Conservation (phyloP, 1,284 basidiomycete genomes). For the Exobasidium rhododendri region DNA sequence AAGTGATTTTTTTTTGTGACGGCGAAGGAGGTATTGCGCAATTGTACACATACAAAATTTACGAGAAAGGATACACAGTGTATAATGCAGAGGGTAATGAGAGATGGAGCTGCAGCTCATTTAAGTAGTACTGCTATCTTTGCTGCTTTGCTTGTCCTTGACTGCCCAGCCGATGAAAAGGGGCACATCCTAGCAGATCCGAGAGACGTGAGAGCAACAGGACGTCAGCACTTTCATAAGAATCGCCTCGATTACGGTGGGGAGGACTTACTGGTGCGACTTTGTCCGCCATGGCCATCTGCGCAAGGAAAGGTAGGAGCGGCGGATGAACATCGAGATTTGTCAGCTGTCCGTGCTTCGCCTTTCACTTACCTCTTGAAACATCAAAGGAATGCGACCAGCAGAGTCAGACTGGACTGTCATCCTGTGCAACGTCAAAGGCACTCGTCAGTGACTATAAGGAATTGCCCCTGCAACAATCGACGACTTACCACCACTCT, state of each 20-base stretch:
- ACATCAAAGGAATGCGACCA: conserved; percentile 10
- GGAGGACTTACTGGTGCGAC: conserved; percentile 2
- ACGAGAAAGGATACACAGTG: too few relatives aligned
- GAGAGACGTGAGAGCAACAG: background rate
- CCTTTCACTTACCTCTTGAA: conserved; percentile 10
- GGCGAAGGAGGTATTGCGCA: too few relatives aligned
- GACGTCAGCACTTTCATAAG: background rate
- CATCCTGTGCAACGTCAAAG: too few relatives aligned
- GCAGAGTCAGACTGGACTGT: conserved; percentile 9
- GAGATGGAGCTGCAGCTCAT: too few relatives aligned
- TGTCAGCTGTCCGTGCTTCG: too few relatives aligned
- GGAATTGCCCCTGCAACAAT: background rate
- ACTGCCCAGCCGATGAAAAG: conserved; percentile 9
- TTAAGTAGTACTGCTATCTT: conserved; percentile 3
- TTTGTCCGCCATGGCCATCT: conserved; percentile 12
- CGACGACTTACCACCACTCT: conserved; percentile 11
- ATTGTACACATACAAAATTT: too few relatives aligned
- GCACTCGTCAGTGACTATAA: too few relatives aligned
- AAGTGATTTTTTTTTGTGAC: too few relatives aligned
- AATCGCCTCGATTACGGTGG: background rate
- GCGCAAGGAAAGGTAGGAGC: background rate
- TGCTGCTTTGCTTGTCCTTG: conserved; percentile 1
- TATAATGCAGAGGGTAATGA: too few relatives aligned
- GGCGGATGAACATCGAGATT: too few relatives aligned
- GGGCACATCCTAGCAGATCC: conserved; percentile 11